Evolutionary conservation across 2,329 filamentous ascomycete species (phyloP).

Genomic region (Cercospora berteroae): DNA sequence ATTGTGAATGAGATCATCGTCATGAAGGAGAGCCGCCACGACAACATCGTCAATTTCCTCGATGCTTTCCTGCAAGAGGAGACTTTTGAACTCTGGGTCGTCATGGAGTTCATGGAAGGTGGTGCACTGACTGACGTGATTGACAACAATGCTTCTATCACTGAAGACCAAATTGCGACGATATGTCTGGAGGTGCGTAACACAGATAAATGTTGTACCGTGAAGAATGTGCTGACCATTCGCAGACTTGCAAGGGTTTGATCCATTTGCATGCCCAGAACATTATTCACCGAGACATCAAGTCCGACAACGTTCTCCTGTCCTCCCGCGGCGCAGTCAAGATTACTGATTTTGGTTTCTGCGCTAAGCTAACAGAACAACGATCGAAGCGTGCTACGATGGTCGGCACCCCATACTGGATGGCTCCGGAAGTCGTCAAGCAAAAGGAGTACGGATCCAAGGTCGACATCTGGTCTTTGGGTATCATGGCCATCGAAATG

Average conservation of each 20-base stretch:
- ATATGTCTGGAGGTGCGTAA: slow-evolving; percentile 86
- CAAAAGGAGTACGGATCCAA: slow-evolving; percentile 98
- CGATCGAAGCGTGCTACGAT: slow-evolving; percentile 98
- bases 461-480: slow-evolving; percentile 97
- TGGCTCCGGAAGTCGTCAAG: slow-evolving; percentile 98
- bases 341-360: slow-evolving; percentile 96
- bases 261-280: slow-evolving; percentile 93
- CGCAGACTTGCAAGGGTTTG: slow-evolving; percentile 87
- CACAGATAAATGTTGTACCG: background rate
- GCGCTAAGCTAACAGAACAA: slow-evolving; percentile 93
- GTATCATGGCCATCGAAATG: slow-evolving; percentile 99
- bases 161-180: slow-evolving; percentile 94
- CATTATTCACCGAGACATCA: slow-evolving; percentile 99
- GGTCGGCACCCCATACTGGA: slow-evolving; percentile 99
- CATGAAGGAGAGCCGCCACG: slow-evolving; percentile 98
- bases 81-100: slow-evolving; percentile 94
- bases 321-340: slow-evolving; percentile 95
- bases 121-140: slow-evolving; percentile 97
- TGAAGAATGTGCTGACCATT: slow-evolving; percentile 31
- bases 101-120: slow-evolving; percentile 99
- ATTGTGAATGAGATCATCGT: slow-evolving; percentile 99
- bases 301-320: slow-evolving; percentile 96
- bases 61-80: slow-evolving; percentile 96
- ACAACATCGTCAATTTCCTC: slow-evolving; percentile 98
- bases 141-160: slow-evolving; percentile 92